A percentile compares a stretch with the other conserved stretches of the same genome.
These are phyloP conservation scores for Paraglomus brasilianum DNA, from an alignment of 192 early-diverging fungal species.

Conservation along the genomic window DNA sequence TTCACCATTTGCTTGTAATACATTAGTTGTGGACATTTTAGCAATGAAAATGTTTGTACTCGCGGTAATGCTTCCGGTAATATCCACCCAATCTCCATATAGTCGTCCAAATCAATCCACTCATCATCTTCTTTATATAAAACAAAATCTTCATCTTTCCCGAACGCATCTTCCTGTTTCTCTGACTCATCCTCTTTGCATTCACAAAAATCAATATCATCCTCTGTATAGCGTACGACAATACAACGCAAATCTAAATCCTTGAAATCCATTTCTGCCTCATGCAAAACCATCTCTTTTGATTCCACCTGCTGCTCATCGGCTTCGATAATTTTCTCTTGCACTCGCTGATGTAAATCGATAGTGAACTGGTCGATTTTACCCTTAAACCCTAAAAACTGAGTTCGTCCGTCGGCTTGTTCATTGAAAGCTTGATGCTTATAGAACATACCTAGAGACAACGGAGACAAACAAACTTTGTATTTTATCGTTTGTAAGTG, in stretches of 20 bases:
- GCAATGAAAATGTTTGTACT: conserved; percentile 54
- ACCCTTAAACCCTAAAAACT: conserved; percentile 43
- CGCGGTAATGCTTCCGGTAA: conserved; percentile 37
- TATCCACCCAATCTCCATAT: conserved; percentile 42
- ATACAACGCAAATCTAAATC: conserved; percentile 41
- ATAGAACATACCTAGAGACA: conserved; percentile 41
- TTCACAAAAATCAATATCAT: not conserved
- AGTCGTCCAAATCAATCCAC: conserved; percentile 59
- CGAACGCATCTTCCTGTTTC: not conserved
- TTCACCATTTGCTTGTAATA: conserved; percentile 46
- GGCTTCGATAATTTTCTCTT: conserved; percentile 29
- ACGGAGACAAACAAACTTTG: conserved; percentile 38
- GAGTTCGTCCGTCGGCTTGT: conserved; percentile 35
- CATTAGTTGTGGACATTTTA: conserved; percentile 57
- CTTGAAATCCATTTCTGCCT: conserved; percentile 43
- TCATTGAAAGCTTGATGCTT: conserved; percentile 37
- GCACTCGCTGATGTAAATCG: conserved; percentile 42
- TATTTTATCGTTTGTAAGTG: conserved; percentile 45
- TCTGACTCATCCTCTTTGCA: conserved; percentile 14
- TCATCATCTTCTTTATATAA: conserved; percentile 16
- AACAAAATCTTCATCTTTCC: conserved; percentile 33
- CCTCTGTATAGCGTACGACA: conserved; percentile 20
- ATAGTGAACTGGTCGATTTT: conserved; percentile 38
- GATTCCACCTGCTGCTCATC: conserved; percentile 37
- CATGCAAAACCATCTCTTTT: conserved; percentile 37